Conservation (phyloP, 2,329 filamentous ascomycete species). For the Fusarium stilboides region DNA sequence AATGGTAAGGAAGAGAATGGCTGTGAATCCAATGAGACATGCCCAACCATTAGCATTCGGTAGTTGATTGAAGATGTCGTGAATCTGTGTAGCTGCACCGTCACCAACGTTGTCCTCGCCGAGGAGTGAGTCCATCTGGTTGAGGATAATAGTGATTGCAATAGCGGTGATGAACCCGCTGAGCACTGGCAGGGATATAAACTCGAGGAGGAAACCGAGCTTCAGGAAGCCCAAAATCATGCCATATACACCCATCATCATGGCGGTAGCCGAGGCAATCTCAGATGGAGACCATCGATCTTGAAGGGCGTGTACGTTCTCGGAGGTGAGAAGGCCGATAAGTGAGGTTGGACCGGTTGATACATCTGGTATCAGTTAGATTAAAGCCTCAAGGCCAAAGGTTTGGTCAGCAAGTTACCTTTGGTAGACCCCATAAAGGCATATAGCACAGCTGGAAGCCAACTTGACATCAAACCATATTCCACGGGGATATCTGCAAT, state of each 20-base stretch:
- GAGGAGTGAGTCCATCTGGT: conserved; percentile 74
- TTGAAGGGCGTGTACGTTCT: conserved; percentile 69
- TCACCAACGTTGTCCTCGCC: conserved; percentile 66
- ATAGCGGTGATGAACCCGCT: conserved; percentile 77
- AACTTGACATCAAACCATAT: conserved; percentile 72
- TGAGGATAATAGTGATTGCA: conserved; percentile 75
- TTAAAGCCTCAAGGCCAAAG: background rate
- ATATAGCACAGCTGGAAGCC: conserved; percentile 71
- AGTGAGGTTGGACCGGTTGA: conserved; percentile 76
- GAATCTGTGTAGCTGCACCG: conserved; percentile 70
- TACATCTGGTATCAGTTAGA: conserved; percentile 61
- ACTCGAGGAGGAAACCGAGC: conserved; percentile 76
- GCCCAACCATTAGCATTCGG: conserved; percentile 71
- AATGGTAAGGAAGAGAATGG: conserved; percentile 68
- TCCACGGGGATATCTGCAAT: conserved; percentile 74
- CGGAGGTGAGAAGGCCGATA: conserved; percentile 73
- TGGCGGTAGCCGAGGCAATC: conserved; percentile 73
- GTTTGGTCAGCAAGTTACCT: conserved; percentile 55
- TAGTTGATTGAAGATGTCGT: conserved; percentile 70
- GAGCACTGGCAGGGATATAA: conserved; percentile 75
- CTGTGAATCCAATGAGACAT: conserved; percentile 71
- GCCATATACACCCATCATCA: conserved; percentile 74
- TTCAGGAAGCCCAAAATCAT: conserved; percentile 73
- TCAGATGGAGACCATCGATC: conserved; percentile 67
- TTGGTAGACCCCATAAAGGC: conserved; percentile 75